Conservation (phyloP, 495 filamentous ascomycete genomes). For the Immersiella caudata region DNA sequence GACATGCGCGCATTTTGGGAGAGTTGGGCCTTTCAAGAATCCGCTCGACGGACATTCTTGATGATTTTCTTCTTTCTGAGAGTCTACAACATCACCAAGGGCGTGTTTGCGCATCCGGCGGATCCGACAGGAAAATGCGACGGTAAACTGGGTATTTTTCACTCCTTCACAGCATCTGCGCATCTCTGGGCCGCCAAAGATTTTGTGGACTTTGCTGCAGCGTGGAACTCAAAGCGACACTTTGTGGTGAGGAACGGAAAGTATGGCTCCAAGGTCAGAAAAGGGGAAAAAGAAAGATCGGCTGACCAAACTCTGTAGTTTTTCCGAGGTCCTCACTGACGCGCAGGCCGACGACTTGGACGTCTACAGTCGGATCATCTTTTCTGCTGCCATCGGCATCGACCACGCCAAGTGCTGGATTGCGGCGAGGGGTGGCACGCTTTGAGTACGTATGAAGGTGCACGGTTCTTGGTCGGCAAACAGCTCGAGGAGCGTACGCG, state of each 20-base stretch:
- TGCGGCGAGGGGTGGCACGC: slow-evolving; percentile 30
- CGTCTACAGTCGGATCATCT: slow-evolving; percentile 48
- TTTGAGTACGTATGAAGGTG: background rate
- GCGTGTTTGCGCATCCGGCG: slow-evolving; percentile 23
- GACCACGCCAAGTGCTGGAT: slow-evolving; percentile 53
- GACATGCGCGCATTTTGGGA: slow-evolving; percentile 45
- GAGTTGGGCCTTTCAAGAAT: slow-evolving; percentile 52
- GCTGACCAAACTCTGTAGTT: slow-evolving; percentile 17
- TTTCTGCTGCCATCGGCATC: slow-evolving; percentile 48
- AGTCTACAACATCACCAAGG: slow-evolving; percentile 43
- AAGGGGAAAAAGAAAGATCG: background rate
- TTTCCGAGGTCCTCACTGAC: slow-evolving; percentile 33
- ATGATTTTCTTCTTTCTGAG: slow-evolving; percentile 45
- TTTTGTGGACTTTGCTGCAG: slow-evolving; percentile 49
- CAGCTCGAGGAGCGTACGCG: too few relatives aligned
- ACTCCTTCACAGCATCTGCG: slow-evolving; percentile 50
- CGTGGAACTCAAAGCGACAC: slow-evolving; percentile 51
- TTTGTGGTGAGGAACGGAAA: slow-evolving; percentile 48
- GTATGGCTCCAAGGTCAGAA: background rate
- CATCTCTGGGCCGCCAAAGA: slow-evolving; percentile 52
- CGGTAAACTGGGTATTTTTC: slow-evolving; percentile 37
- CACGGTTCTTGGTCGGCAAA: too few relatives aligned
- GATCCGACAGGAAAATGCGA: slow-evolving; percentile 33
- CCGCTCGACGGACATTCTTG: slow-evolving; percentile 50
- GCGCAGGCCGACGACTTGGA: slow-evolving; percentile 53